phyloP scores from a whole-genome alignment of 177 flowering plant species.

The Vitis hybrid region DNA sequence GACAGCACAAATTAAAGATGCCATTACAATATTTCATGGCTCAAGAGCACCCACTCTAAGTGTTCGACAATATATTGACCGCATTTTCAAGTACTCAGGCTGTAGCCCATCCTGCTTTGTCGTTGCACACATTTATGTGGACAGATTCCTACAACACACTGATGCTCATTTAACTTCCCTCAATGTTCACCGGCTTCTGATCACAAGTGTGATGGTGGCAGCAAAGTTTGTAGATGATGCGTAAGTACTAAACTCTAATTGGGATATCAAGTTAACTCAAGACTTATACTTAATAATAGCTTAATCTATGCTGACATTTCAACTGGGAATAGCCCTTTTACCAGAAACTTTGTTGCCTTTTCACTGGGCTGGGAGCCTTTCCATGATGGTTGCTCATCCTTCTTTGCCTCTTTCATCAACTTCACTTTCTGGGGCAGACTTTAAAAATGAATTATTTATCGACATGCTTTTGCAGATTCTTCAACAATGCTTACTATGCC shows the following conservation, averaged over 20 bases:
- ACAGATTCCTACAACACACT: conserved; percentile 50
- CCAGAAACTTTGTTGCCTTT: too few species aligned
- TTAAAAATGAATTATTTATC: background rate
- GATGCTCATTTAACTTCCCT: conserved; percentile 61
- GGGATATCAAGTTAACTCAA: background rate
- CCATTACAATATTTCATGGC: conserved; percentile 70
- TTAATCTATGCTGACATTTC: too few species aligned
- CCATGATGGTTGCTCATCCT: too few species aligned
- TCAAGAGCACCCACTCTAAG: conserved; percentile 59
- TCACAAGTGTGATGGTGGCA: conserved; percentile 80
- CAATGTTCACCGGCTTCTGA: conserved; percentile 79
- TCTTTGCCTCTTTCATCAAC: background rate
- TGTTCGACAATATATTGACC: conserved; percentile 68
- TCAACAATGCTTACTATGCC: conserved; percentile 90
- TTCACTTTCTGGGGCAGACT: background rate
- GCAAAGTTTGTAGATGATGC: conserved; percentile 85
- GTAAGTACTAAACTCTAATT: conserved; percentile 40
- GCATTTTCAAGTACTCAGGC: conserved; percentile 78
- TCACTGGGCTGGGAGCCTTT: too few species aligned
- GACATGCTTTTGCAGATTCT: conserved; percentile 51
- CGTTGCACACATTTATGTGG: conserved; percentile 69
- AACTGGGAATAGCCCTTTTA: too few species aligned
- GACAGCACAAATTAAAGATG: conserved; percentile 42
- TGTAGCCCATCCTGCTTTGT: conserved; percentile 95
- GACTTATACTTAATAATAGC: background rate